Base-by-base conservation (phyloP, 1,284 basidiomycete species). In the Malassezia caprae region DNA sequence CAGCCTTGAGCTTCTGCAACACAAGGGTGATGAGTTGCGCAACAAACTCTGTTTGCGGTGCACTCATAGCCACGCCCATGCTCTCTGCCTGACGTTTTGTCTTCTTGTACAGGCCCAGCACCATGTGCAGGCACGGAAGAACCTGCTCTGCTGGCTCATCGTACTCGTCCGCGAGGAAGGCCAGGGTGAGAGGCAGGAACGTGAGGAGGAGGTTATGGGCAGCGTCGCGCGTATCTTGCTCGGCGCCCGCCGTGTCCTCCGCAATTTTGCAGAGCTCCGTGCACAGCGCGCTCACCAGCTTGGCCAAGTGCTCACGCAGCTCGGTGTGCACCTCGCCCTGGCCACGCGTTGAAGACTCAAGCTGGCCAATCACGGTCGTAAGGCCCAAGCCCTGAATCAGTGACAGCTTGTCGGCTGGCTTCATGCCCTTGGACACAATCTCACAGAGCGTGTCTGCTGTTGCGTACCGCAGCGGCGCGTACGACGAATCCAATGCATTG, bases 381-480 rank as follows among this genome's bases (percentile, higher is more conserved):
- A 72, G 78, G 45, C 91, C 86, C 41, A 99, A 81, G 1, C 94
- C 87, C 68, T 88, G 86, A 63, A 96, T 81, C 11, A 99, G 80
- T 65, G 90, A 84, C 8, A 99, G 76, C 77, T 96, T 94, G 76
- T 96, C 91, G 2, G 80, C 77, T 0, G 90, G 88, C 72, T 96
- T 93, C 60, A 98, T 82, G 15, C 96, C 94, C 76, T 98, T 98
- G 32, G 82, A 79, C 23, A 94, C 80, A 51, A 98, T 87, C 30
- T 86, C 85, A 19, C 83, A 80, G 49, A 98, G 76, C 0, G 91
- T 83, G 28, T 82, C 82, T 15, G 85, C 85, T 0, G 91, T 85
- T 0, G 90, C 86, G 15, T 89, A 79, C 31, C 91, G 86, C 40
- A 74, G 53, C 1, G 85, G 80, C 19, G 88, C 56, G 39, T 64